phyloP scores from a whole-genome alignment of 2,329 filamentous ascomycete genomes.

The Alternaria novae-zelandiae region DNA sequence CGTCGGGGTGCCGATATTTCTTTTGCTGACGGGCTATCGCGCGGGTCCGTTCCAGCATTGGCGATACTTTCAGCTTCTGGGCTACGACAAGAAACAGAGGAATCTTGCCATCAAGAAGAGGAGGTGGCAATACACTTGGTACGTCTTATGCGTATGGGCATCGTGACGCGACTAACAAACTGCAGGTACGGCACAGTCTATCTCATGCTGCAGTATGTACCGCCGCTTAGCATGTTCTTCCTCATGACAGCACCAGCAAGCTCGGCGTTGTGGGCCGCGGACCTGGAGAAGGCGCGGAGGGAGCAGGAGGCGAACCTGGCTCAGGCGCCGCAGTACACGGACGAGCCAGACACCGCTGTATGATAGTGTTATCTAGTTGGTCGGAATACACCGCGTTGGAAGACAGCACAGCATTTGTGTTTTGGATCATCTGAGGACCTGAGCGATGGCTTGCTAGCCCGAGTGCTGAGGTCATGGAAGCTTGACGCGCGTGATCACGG shows the following conservation, averaged over 20 bases:
- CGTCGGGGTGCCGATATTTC: slow-evolving; percentile 82
- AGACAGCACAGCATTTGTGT: background rate
- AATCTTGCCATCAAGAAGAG: slow-evolving; percentile 72
- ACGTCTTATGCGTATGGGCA: slow-evolving; percentile 10
- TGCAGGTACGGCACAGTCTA: slow-evolving; percentile 79
- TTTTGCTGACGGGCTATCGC: slow-evolving; percentile 85
- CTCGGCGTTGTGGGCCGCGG: slow-evolving; percentile 83
- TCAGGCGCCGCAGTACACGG: slow-evolving; percentile 34
- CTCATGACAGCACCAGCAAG: slow-evolving; percentile 85
- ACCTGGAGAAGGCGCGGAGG: slow-evolving; percentile 64
- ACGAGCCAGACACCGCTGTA: slow-evolving; percentile 34
- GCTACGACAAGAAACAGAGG: slow-evolving; percentile 74
- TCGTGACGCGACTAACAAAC: too few relatives aligned
- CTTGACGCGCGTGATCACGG: background rate
- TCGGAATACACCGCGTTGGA: background rate
- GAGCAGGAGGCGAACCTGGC: slow-evolving; percentile 28
- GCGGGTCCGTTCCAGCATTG: slow-evolving; percentile 90
- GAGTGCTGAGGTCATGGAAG: slow-evolving; percentile 12
- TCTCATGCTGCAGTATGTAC: slow-evolving; percentile 84
- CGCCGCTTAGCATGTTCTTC: slow-evolving; percentile 92
- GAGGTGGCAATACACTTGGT: slow-evolving; percentile 86
- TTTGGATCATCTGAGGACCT: background rate
- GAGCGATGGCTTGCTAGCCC: background rate
- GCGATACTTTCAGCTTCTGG: slow-evolving; percentile 83
- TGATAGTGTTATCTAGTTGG: slow-evolving; percentile 8